Evolutionary conservation across 306 rosid species (phyloP).

Genomic region (Glycyrrhiza uralensis): DNA sequence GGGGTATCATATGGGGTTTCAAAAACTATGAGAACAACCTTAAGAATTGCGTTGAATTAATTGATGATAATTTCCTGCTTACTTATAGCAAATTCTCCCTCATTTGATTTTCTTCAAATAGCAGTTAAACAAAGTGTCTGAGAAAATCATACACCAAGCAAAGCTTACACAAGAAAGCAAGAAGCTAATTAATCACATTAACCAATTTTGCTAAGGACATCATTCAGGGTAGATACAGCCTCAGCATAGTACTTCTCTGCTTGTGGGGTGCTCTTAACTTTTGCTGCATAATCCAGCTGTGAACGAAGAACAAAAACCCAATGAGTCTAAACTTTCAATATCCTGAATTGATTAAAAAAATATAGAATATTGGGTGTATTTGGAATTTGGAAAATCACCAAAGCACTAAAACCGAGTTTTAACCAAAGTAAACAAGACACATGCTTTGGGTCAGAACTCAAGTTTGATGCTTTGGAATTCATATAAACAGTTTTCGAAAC

Average conservation of each 20-base stretch:
- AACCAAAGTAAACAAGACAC: no score
- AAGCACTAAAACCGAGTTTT: no score
- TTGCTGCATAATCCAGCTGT: constrained; percentile 96
- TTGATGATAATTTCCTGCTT: not conserved
- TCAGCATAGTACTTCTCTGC: constrained; percentile 93
- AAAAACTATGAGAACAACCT: not conserved
- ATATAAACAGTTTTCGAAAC: no score
- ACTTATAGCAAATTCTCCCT: constrained; percentile 27
- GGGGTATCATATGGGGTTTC: not conserved
- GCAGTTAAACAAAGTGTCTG: constrained; percentile 42
- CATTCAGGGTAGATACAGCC: constrained; percentile 70
- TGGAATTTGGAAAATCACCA: no score
- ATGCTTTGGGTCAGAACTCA: no score
- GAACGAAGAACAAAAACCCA: not conserved
- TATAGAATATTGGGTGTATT: no score
- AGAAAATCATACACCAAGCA: constrained; percentile 36
- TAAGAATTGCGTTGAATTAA: not conserved
- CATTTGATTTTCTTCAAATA: constrained; percentile 44
- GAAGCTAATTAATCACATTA: constrained; percentile 37
- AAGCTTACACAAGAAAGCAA: constrained; percentile 46
- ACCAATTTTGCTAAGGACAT: constrained; percentile 85
- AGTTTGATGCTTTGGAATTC: no score
- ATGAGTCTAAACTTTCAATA: not conserved
- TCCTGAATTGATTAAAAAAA: not conserved
- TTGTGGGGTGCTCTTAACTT: constrained; percentile 73